Conservation (phyloP, 805 yeast species). For the Candida gorgasii region DNA sequence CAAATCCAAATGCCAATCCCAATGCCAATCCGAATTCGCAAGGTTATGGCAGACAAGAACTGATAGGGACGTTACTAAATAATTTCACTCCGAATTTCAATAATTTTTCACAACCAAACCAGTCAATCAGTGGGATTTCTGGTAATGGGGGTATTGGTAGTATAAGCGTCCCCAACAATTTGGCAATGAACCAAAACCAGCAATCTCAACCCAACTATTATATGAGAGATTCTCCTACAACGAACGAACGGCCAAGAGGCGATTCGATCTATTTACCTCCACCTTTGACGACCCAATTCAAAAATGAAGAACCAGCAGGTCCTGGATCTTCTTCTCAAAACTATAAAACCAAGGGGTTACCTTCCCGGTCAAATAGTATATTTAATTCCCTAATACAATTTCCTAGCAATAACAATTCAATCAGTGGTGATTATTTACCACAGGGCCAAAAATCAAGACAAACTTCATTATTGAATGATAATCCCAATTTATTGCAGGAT, state of each 20-base stretch:
- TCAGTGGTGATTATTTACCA: conserved; percentile 26
- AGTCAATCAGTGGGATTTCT: conserved; percentile 6
- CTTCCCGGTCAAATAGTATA: conserved; percentile 38
- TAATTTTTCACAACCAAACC: conserved; percentile 3
- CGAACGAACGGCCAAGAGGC: conserved; percentile 30
- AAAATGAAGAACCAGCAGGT: conserved; percentile 14
- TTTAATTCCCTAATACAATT: conserved; percentile 41
- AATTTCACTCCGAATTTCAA: conserved; percentile 18
- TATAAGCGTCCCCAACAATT: background rate
- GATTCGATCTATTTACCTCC: conserved; percentile 43
- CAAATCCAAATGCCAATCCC: conserved; percentile 8
- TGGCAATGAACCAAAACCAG: conserved; percentile 4
- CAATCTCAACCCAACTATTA: conserved; percentile 9
- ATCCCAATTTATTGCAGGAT: conserved; percentile 26
- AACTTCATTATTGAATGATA: conserved; percentile 19
- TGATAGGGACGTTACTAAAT: conserved; percentile 27
- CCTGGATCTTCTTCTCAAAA: conserved; percentile 9
- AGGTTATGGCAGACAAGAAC: conserved; percentile 24
- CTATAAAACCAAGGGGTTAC: background rate
- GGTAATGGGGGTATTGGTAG: conserved; percentile 6
- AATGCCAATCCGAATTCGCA: background rate
- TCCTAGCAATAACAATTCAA: conserved; percentile 35
- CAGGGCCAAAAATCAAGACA: conserved; percentile 18
- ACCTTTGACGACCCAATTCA: conserved; percentile 23
- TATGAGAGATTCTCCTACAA: conserved; percentile 3